Evolutionary conservation across 1,284 basidiomycete genomes (phyloP).

Genomic region (Ceratobasidium sp.): DNA sequence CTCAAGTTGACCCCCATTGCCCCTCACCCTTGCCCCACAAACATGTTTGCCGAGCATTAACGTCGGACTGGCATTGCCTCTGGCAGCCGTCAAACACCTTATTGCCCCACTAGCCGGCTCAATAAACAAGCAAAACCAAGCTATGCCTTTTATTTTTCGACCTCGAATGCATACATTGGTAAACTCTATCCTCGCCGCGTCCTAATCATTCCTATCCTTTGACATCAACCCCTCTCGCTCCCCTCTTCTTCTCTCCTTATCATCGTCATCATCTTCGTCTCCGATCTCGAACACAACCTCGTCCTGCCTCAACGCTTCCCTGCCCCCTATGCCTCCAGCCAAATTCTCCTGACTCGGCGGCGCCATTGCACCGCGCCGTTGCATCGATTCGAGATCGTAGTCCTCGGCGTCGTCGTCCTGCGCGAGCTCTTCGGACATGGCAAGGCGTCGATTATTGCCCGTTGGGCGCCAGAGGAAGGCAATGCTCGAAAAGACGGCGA

Average conservation of each 20-base stretch:
- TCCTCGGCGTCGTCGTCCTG: constrained; percentile 95
- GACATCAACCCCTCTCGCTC: constrained; percentile 44
- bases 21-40: too few species aligned
- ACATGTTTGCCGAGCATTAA: too few species aligned
- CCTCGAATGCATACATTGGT: background rate
- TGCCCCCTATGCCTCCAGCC: constrained; percentile 44
- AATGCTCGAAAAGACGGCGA: constrained; percentile 84
- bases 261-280: constrained; percentile 74
- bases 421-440: constrained; percentile 87
- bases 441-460: constrained; percentile 89
- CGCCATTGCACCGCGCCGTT: constrained; percentile 68
- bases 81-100: too few species aligned
- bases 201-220: constrained; percentile 38
- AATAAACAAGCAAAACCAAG: too few species aligned
- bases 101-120: too few species aligned
- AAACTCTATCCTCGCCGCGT: background rate
- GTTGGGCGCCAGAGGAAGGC: constrained; percentile 95
- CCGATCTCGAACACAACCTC: constrained; percentile 93
- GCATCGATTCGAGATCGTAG: constrained; percentile 87
- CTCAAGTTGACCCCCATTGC: too few species aligned
- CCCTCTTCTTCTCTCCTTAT: constrained; percentile 46
- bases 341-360: constrained; percentile 51
- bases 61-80: too few species aligned
- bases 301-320: constrained; percentile 66
- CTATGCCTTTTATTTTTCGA: background rate